Conservation (phyloP, 805 yeast species). For the Lipomyces spencermartinsiae region DNA sequence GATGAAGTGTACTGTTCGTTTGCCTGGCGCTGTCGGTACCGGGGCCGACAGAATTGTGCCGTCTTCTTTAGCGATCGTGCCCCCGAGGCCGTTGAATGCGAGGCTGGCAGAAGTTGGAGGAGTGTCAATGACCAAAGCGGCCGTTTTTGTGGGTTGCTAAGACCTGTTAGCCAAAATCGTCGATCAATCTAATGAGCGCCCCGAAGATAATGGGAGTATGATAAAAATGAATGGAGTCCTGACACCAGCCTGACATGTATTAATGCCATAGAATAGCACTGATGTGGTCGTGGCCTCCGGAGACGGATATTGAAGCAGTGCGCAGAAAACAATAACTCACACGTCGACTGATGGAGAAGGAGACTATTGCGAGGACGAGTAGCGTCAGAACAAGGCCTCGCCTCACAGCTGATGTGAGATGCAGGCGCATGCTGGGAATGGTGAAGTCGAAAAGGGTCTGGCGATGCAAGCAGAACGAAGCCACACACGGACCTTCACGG, state of each 20-base stretch:
- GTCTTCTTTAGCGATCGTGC: constrained; percentile 11
- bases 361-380: constrained; percentile 19
- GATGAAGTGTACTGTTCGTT: constrained; percentile 33
- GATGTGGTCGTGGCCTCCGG: background rate
- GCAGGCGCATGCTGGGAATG: constrained; percentile 15
- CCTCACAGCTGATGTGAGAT: constrained; percentile 25
- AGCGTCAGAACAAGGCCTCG: constrained; percentile 21
- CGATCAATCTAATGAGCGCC: background rate
- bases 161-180: background rate
- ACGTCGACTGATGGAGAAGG: constrained; percentile 14
- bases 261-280: too few relatives aligned
- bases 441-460: background rate
- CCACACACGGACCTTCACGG: background rate
- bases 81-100: constrained; percentile 18
- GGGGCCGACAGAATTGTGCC: constrained; percentile 5
- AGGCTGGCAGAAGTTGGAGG: constrained; percentile 22
- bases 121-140: constrained; percentile 29
- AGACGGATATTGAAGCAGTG: background rate
- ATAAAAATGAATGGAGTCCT: background rate
- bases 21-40: constrained; percentile 10
- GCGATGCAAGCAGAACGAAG: background rate
- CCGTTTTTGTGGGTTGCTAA: background rate
- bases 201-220: too few relatives aligned
- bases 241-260: background rate
- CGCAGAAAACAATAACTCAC: constrained; percentile 13